A percentile compares a stretch with the other conserved stretches of the same genome.
Evolutionary conservation across 208 protist genomes (phyloP).

Genomic region (Angomonas ambiguus): DNA sequence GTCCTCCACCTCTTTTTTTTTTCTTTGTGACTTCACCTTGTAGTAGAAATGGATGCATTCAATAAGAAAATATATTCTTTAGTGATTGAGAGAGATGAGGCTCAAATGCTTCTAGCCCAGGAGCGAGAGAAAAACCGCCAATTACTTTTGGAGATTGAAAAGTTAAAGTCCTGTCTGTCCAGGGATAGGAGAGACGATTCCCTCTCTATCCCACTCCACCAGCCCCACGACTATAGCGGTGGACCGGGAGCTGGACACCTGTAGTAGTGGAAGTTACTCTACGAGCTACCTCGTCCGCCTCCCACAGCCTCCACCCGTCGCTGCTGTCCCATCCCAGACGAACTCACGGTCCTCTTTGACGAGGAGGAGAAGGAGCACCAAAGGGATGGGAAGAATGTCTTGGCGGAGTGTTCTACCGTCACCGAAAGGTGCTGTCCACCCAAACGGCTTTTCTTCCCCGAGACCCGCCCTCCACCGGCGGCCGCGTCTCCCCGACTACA

Average conservation of each 20-base stretch:
- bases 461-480: neutral
- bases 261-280: neutral
- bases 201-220: neutral
- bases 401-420: too few relatives aligned
- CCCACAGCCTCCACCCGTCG: neutral
- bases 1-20: neutral
- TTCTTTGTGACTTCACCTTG: neutral
- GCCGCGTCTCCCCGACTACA: neutral
- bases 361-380: neutral
- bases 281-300: neutral
- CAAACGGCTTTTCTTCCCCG: neutral
- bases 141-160: conserved; percentile 25
- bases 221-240: too few relatives aligned
- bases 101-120: conserved; percentile 23
- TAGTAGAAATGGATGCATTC: neutral
- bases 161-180: neutral
- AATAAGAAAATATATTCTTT: neutral
- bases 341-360: neutral
- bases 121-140: conserved; percentile 30
- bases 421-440: neutral
- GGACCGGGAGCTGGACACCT: too few relatives aligned
- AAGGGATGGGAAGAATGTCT: too few relatives aligned
- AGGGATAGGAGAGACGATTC: neutral
- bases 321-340: neutral
- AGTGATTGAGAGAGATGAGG: conserved; percentile 25